Percentiles rank a stretch among this genome's conserved stretches.
These are phyloP conservation scores for Phytophthora macrochlamydospora DNA, from an alignment of 352 stramenopile species.

Conservation along the genomic window DNA sequence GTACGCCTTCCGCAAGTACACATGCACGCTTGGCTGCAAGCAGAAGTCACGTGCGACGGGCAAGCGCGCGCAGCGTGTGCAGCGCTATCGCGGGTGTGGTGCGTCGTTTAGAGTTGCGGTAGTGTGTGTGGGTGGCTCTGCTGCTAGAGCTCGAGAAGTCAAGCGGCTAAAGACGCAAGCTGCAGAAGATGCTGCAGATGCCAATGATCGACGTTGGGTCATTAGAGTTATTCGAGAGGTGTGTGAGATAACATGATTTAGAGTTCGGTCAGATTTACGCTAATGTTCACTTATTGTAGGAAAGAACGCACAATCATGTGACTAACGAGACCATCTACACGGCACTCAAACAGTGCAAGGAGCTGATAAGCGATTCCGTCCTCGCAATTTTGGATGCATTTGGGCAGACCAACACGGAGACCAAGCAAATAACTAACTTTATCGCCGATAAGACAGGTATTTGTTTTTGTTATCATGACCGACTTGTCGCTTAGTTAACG, in stretches of 20 bases:
- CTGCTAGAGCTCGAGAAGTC: too few relatives aligned
- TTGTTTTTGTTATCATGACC: background rate
- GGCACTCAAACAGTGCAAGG: background rate
- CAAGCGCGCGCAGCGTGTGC: background rate
- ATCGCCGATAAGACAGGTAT: background rate
- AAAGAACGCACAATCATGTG: constrained; percentile 1
- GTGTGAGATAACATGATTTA: background rate
- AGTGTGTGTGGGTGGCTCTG: background rate
- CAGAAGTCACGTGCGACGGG: background rate
- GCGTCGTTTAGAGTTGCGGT: background rate
- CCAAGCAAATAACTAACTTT: constrained; percentile 7
- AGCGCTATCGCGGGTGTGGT: background rate
- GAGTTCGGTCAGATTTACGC: too few relatives aligned
- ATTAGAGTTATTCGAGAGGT: constrained; percentile 8
- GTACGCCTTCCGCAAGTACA: constrained; percentile 7
- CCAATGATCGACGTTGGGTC: background rate
- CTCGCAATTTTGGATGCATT: constrained; percentile 4
- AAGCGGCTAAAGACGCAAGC: background rate
- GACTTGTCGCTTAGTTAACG: background rate
- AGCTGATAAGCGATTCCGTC: background rate
- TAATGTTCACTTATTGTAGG: constrained; percentile 3
- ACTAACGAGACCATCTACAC: constrained; percentile 1
- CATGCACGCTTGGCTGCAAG: constrained; percentile 1
- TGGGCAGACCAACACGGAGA: constrained; percentile 1
- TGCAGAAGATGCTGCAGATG: background rate